phyloP scores from a whole-genome alignment of 257 asterid species.

The Anisodus tanguticus region DNA sequence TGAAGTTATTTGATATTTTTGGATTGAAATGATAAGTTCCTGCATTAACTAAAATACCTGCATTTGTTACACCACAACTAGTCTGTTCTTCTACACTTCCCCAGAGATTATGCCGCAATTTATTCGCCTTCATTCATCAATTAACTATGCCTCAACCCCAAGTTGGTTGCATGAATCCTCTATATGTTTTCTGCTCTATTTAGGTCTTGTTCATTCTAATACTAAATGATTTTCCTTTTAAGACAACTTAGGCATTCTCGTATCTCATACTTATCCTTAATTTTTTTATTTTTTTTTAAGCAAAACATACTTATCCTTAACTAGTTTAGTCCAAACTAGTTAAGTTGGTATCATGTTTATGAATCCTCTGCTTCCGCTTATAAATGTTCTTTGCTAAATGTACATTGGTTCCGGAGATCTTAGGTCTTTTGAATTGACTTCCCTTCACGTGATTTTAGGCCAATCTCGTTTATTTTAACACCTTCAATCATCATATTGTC shows the following conservation, averaged over 20 bases:
- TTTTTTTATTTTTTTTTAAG: background rate
- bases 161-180: background rate
- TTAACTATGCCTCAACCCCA: constrained; percentile 1
- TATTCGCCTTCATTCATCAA: background rate
- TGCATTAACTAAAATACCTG: background rate
- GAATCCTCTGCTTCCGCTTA: constrained; percentile 23
- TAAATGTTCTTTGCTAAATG: background rate
- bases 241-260: background rate
- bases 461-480: background rate
- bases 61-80: background rate
- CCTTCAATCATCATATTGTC: constrained; percentile 6
- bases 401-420: background rate
- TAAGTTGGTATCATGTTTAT: background rate
- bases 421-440: background rate
- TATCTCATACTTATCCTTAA: background rate
- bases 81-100: background rate
- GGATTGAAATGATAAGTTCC: background rate
- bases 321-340: background rate
- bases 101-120: background rate
- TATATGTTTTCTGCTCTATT: background rate
- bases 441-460: background rate
- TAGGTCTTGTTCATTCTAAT: background rate
- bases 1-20: background rate
- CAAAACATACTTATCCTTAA: background rate
- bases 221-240: background rate